Percentiles rank a stretch among this genome's conserved stretches.
These are phyloP conservation scores for Tulasnella sp. DNA, from an alignment of 768 basidiomycete genomes.

Conservation along the genomic window DNA sequence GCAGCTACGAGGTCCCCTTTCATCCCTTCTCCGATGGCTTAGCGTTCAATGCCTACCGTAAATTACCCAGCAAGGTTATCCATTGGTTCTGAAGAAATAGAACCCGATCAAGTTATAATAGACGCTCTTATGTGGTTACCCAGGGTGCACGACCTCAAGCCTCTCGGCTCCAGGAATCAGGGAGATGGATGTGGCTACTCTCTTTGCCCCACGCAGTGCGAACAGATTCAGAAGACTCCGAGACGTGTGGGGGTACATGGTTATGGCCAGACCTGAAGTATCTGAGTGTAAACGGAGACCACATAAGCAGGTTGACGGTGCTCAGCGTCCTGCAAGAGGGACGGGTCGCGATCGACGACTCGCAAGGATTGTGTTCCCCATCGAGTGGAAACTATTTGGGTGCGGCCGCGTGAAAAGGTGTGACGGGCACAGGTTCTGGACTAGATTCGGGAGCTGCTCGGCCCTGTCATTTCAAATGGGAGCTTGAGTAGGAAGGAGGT, in stretches of 20 bases:
- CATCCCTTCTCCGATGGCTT: neutral
- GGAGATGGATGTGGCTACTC: neutral
- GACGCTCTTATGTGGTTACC: neutral
- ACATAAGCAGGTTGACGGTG: neutral
- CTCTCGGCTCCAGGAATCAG: neutral
- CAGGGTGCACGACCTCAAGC: neutral
- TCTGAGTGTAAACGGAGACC: neutral
- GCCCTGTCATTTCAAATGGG: too few relatives aligned
- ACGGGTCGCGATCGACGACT: neutral
- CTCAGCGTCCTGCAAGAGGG: neutral
- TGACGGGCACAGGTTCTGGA: neutral
- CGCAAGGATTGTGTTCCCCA: neutral
- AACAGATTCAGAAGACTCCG: neutral
- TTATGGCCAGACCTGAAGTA: neutral
- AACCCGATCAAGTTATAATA: neutral
- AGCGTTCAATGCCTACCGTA: neutral
- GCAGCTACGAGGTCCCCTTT: neutral
- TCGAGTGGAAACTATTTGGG: neutral
- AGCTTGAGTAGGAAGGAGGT: too few relatives aligned
- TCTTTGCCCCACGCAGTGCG: neutral
- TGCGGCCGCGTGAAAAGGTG: neutral
- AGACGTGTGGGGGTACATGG: neutral
- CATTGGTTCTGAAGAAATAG: neutral
- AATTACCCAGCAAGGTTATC: neutral
- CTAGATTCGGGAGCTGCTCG: too few relatives aligned